Conservation (phyloP, 2,329 filamentous ascomycete species). For the Beauveria sp. region DNA sequence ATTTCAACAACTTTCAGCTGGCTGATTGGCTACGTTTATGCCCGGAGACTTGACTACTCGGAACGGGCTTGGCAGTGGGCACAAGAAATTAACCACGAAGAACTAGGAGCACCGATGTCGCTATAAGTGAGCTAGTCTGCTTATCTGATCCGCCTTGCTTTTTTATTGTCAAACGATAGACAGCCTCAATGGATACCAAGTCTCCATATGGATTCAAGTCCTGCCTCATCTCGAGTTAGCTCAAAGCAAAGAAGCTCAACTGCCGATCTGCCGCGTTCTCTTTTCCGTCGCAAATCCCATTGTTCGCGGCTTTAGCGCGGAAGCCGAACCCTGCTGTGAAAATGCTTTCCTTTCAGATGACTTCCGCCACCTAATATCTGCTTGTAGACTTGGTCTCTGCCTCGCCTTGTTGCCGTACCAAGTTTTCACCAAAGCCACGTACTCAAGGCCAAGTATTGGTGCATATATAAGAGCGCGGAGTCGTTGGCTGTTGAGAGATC, state of each 20-base stretch:
- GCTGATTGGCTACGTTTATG: too few species aligned
- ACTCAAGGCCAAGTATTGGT: too few species aligned
- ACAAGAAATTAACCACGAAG: background rate
- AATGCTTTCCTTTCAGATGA: too few species aligned
- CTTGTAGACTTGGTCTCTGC: too few species aligned
- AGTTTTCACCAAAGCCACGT: too few species aligned
- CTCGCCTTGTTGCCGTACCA: too few species aligned
- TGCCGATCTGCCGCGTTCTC: background rate
- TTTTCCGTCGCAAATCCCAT: background rate
- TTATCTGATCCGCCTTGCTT: background rate
- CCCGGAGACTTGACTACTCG: background rate
- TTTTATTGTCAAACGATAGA: background rate
- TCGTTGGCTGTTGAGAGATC: background rate
- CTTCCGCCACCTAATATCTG: too few species aligned
- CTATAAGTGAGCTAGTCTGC: background rate
- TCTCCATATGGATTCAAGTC: background rate
- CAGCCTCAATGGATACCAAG: background rate
- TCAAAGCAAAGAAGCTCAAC: background rate
- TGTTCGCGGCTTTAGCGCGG: background rate
- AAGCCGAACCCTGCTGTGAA: too few species aligned
- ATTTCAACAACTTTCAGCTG: too few species aligned
- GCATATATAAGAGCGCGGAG: background rate
- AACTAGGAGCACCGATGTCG: background rate
- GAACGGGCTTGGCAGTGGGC: background rate
- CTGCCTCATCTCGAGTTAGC: too few species aligned